A percentile compares a stretch with the other conserved stretches of the same genome.
phyloP scores from a whole-genome alignment of 164 flowering plant genomes.

The Tetrastigma voinierianum region DNA sequence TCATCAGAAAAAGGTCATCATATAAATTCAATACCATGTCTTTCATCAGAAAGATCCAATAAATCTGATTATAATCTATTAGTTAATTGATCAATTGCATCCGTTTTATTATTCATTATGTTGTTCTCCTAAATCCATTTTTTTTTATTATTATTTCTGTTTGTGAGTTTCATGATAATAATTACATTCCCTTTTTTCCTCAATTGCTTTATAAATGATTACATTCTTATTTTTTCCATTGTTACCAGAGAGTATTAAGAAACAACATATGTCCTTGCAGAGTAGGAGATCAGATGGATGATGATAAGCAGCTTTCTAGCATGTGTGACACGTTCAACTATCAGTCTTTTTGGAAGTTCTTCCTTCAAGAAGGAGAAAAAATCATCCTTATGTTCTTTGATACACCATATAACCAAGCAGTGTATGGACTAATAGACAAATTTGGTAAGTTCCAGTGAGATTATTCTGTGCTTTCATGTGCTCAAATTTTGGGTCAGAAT shows the following conservation, averaged over 20 bases:
- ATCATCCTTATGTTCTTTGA: constrained; percentile 87
- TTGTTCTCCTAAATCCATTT: background rate
- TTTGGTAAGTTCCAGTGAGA: constrained; percentile 46
- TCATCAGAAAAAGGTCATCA: too few relatives aligned
- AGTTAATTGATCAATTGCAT: too few relatives aligned
- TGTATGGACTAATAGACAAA: constrained; percentile 95
- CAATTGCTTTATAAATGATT: background rate
- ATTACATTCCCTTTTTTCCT: background rate
- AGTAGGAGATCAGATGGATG: constrained; percentile 36
- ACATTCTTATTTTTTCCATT: constrained; percentile 1
- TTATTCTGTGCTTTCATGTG: background rate
- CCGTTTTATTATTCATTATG: background rate
- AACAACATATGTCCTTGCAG: constrained; percentile 32
- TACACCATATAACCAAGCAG: constrained; percentile 93
- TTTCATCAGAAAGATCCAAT: too few relatives aligned
- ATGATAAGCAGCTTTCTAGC: constrained; percentile 60
- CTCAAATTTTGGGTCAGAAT: background rate
- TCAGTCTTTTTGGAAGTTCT: constrained; percentile 77
- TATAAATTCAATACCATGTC: too few relatives aligned
- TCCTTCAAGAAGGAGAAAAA: constrained; percentile 98
- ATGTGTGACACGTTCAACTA: constrained; percentile 76
- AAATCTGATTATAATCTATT: too few relatives aligned
- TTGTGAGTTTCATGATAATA: background rate
- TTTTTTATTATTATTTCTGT: background rate
- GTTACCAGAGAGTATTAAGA: background rate